Conservation (phyloP, 257 asterid genomes). For the Osmanthus fragrans region DNA sequence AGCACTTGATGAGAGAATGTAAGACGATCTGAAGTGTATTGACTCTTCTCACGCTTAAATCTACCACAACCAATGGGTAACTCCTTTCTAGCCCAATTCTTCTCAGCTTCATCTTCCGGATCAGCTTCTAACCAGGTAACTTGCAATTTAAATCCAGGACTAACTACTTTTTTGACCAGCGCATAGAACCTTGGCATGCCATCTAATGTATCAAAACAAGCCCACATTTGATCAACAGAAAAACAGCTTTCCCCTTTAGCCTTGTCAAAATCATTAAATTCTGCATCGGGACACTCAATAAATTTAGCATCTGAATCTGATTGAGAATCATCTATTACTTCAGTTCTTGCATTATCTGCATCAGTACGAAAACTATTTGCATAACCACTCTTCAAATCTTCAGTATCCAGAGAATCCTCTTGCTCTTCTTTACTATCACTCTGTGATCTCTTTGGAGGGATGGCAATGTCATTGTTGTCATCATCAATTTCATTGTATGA, state of each 20-base stretch:
- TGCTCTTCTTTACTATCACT: constrained; percentile 23
- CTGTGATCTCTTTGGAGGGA: constrained; percentile 37
- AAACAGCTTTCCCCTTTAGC: constrained; percentile 42
- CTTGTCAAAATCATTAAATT: constrained; percentile 71
- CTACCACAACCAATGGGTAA: constrained; percentile 78
- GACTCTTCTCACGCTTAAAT: constrained; percentile 40
- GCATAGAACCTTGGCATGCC: constrained; percentile 87
- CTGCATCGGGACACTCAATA: constrained; percentile 54
- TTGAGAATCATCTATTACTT: constrained; percentile 50
- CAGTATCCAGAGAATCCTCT: constrained; percentile 25
- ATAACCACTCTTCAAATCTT: constrained; percentile 15
- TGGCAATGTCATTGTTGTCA: constrained; percentile 39
- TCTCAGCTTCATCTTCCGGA: constrained; percentile 38
- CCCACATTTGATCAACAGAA: constrained; percentile 68
- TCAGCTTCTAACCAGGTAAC: constrained; percentile 69
- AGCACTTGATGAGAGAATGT: constrained; percentile 56
- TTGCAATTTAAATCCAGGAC: constrained; percentile 46
- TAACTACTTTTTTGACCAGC: constrained; percentile 43
- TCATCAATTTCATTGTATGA: constrained; percentile 52
- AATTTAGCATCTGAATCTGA: constrained; percentile 22
- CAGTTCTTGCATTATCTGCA: constrained; percentile 16
- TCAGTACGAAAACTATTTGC: constrained; percentile 22
- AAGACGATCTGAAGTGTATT: constrained; percentile 20
- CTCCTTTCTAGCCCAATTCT: constrained; percentile 34
- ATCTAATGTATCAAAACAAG: constrained; percentile 63